A percentile compares a stretch with the other conserved stretches of the same genome.
These are phyloP conservation scores for Lachnellula occidentalis DNA, from an alignment of 2,329 filamentous ascomycete genomes.

Conservation along the genomic window DNA sequence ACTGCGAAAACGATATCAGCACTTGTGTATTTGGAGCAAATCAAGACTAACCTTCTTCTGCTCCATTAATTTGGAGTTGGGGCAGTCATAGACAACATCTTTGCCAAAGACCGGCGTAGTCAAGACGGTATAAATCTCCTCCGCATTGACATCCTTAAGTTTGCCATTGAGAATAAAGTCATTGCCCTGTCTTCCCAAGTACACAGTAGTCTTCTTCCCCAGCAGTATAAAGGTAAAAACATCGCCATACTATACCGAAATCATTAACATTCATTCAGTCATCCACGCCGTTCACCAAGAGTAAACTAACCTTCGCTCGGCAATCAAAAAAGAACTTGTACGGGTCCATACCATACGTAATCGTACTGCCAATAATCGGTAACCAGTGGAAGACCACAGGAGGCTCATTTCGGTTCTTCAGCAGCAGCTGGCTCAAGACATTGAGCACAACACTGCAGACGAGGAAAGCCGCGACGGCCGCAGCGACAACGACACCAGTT, in stretches of 20 bases:
- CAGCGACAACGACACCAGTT: constrained; percentile 22
- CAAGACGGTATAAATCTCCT: constrained; percentile 82
- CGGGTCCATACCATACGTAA: constrained; percentile 93
- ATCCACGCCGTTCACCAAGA: constrained; percentile 31
- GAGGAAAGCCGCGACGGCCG: constrained; percentile 35
- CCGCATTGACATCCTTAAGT: constrained; percentile 81
- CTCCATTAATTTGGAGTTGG: constrained; percentile 89
- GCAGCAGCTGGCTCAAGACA: constrained; percentile 71
- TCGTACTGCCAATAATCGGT: constrained; percentile 80
- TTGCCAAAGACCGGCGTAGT: constrained; percentile 70
- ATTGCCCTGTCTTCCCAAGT: constrained; percentile 74
- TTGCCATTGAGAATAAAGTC: constrained; percentile 92
- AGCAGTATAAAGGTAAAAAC: constrained; percentile 86
- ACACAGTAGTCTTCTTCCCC: constrained; percentile 85
- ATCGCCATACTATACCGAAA: constrained; percentile 63
- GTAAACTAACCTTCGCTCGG: constrained; percentile 60
- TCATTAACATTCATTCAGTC: constrained; percentile 8
- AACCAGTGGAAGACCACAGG: constrained; percentile 78
- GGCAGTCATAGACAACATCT: constrained; percentile 86
- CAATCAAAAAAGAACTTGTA: constrained; percentile 75
- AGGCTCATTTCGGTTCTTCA: constrained; percentile 76
- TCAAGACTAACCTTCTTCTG: constrained; percentile 70
- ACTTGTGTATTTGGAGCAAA: constrained; percentile 4
- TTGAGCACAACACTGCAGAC: constrained; percentile 65
- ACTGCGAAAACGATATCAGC: constrained; percentile 39